A percentile compares a stretch with the other conserved stretches of the same genome.
These are phyloP conservation scores for Diaporthe ilicicola DNA, from an alignment of 2,329 filamentous ascomycete genomes.

Conservation along the genomic window DNA sequence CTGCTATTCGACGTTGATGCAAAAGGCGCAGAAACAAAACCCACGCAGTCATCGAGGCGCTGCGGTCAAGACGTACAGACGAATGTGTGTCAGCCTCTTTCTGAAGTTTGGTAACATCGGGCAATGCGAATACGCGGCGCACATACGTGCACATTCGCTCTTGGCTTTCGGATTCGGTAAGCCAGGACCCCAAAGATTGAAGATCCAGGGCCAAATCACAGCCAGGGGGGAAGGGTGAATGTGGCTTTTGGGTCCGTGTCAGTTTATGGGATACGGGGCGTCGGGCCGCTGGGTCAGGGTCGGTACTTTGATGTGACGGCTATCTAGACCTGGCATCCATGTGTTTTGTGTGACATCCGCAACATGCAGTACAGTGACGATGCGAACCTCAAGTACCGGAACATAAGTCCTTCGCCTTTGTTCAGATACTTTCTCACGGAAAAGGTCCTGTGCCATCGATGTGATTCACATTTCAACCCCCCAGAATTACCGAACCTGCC, in stretches of 20 bases:
- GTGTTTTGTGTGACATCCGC: not conserved
- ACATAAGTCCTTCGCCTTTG: not conserved
- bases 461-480: not conserved
- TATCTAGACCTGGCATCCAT: constrained; percentile 2
- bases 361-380: not conserved
- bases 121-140: not conserved
- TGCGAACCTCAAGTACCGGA: not conserved
- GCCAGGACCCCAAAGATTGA: constrained; percentile 14
- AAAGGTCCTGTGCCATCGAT: not conserved
- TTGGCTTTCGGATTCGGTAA: constrained; percentile 14
- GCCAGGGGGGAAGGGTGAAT: not conserved
- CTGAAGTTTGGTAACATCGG: not conserved
- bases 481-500: not conserved
- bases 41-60: constrained; percentile 2
- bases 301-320: constrained; percentile 13
- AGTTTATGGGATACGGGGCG: not conserved
- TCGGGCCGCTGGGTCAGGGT: constrained; percentile 17
- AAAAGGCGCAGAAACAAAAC: not conserved
- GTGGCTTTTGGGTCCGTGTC: not conserved
- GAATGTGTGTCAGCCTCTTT: constrained; percentile 6
- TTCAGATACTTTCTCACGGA: not conserved
- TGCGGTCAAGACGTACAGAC: not conserved
- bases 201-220: not conserved
- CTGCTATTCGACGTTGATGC: not conserved
- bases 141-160: not conserved